These are phyloP conservation scores for Melanomma pulvis-pyrius DNA, from an alignment of 495 filamentous ascomycete species.

Conservation along the genomic window DNA sequence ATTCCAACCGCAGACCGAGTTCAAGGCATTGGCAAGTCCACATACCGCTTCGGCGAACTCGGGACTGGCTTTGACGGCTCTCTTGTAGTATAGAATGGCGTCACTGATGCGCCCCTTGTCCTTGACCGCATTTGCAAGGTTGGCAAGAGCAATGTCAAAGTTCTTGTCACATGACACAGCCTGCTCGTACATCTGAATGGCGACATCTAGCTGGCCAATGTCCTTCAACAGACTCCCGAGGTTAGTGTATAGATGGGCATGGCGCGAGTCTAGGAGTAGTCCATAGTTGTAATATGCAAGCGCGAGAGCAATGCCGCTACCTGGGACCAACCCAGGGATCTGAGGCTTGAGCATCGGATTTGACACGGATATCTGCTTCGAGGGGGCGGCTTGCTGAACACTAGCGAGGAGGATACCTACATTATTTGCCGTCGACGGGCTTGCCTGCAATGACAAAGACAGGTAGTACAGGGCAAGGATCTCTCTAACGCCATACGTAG, in stretches of 20 bases:
- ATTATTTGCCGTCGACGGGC: slow-evolving; percentile 97
- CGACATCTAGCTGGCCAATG: slow-evolving; percentile 86
- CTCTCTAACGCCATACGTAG: slow-evolving; percentile 80
- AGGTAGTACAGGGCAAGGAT: slow-evolving; percentile 96
- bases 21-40: slow-evolving; percentile 91
- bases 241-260: slow-evolving; percentile 99
- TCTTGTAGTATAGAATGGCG: slow-evolving; percentile 87
- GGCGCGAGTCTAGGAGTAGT: slow-evolving; percentile 77
- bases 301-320: slow-evolving; percentile 85
- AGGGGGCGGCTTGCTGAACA: slow-evolving; percentile 72
- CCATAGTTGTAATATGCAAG: slow-evolving; percentile 96
- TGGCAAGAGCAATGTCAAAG: slow-evolving; percentile 96
- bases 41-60: slow-evolving; percentile 98
- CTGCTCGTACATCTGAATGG: slow-evolving; percentile 96
- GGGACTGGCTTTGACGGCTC: slow-evolving; percentile 87
- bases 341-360: slow-evolving; percentile 38
- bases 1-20: slow-evolving; percentile 95
- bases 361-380: slow-evolving; percentile 31
- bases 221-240: slow-evolving; percentile 95
- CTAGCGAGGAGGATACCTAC: slow-evolving; percentile 95
- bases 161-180: slow-evolving; percentile 87
- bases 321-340: slow-evolving; percentile 80
- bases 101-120: slow-evolving; percentile 92
- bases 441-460: slow-evolving; percentile 90
- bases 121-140: slow-evolving; percentile 97